Percentiles rank a stretch among this genome's conserved stretches.
Conservation (phyloP, 108 stramenopile genomes). For the Aurantiochytrium sp. region DNA sequence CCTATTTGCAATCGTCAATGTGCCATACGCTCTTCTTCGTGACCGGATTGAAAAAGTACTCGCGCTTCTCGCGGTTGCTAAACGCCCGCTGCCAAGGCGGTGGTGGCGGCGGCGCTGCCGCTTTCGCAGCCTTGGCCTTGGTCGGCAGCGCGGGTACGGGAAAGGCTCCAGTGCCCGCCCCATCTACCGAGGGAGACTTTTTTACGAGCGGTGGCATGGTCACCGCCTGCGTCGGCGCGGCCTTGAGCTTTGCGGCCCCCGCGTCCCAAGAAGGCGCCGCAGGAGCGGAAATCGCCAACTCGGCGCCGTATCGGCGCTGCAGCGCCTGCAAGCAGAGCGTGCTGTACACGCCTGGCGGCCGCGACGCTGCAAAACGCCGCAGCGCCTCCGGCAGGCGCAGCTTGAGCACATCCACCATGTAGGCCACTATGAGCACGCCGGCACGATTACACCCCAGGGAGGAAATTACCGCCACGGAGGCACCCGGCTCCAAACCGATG, state of each 20-base stretch:
- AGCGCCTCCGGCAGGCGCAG: not conserved
- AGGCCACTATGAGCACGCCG: not conserved
- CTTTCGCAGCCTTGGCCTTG: not conserved
- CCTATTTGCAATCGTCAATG: not conserved
- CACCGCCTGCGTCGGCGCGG: not conserved
- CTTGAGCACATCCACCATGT: constrained; percentile 2
- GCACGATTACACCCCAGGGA: not conserved
- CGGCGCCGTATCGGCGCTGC: not conserved
- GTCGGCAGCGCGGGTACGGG: not conserved
- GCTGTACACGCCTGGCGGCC: not conserved
- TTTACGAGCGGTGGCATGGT: not conserved
- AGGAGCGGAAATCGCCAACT: not conserved
- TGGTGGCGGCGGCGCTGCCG: not conserved
- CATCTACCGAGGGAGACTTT: no score
- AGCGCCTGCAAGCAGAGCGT: not conserved
- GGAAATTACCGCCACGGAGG: not conserved
- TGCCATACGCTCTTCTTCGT: constrained; percentile 6
- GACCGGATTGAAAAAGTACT: not conserved
- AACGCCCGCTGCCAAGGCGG: not conserved
- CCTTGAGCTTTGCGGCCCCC: not conserved
- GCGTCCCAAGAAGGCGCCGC: not conserved
- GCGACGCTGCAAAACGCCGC: not conserved
- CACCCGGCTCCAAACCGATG: not conserved
- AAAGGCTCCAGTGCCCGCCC: not conserved
- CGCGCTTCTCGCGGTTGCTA: constrained; percentile 4